phyloP scores from a whole-genome alignment of 2,329 filamentous ascomycete genomes.

The Geosmithia morbida region DNA sequence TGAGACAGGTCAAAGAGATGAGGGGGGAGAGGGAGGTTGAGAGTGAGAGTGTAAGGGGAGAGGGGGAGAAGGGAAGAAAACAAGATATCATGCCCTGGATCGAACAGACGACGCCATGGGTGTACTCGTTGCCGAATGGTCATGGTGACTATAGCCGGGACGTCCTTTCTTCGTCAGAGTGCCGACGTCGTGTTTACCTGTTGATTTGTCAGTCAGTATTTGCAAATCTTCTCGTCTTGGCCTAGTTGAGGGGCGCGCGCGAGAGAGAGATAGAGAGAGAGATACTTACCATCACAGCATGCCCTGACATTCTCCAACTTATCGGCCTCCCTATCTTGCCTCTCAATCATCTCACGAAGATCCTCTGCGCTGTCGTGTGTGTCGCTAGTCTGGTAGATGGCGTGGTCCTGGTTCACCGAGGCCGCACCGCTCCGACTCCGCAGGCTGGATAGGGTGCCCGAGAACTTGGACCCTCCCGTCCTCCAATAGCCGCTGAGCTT shows the following conservation, averaged over 20 bases:
- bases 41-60: neutral
- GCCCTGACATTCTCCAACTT: constrained; percentile 88
- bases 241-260: no score
- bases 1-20: neutral
- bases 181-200: constrained; percentile 63
- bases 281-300: constrained; percentile 79
- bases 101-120: constrained; percentile 2
- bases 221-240: neutral
- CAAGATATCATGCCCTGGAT: neutral
- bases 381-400: constrained; percentile 46
- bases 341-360: constrained; percentile 63
- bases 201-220: constrained; percentile 9
- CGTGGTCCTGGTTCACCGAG: constrained; percentile 9
- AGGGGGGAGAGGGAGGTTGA: neutral
- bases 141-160: neutral
- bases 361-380: constrained; percentile 74
- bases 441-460: constrained; percentile 37
- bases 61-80: no score
- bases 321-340: constrained; percentile 62
- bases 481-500: constrained; percentile 48
- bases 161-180: constrained; percentile 24
- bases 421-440: constrained; percentile 29
- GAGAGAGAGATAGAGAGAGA: neutral
- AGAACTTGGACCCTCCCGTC: constrained; percentile 24
- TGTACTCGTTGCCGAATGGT: neutral